Evolutionary conservation across 2,329 filamentous ascomycete genomes (phyloP).

Genomic region (Cryphonectria radicalis): DNA sequence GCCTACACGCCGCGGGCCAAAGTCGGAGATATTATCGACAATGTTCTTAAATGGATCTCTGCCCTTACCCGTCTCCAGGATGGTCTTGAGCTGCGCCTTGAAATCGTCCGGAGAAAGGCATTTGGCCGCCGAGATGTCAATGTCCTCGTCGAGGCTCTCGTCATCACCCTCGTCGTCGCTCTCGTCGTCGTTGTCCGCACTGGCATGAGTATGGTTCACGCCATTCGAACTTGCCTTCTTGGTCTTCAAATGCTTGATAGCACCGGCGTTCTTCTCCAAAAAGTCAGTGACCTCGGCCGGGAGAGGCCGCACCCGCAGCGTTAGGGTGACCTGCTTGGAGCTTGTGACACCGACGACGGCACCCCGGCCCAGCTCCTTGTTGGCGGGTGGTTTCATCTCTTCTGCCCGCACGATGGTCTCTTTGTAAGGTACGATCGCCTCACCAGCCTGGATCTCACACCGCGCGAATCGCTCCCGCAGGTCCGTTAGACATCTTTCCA

Average conservation of each 20-base stretch:
- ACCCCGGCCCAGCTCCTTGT: constrained; percentile 85
- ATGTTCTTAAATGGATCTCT: constrained; percentile 77
- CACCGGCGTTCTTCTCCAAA: constrained; percentile 75
- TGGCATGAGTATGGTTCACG: constrained; percentile 43
- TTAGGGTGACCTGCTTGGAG: constrained; percentile 83
- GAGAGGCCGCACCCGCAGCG: constrained; percentile 77
- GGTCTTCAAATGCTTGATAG: constrained; percentile 79
- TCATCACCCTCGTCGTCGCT: constrained; percentile 45
- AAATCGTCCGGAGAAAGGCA: constrained; percentile 76
- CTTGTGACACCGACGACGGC: constrained; percentile 75
- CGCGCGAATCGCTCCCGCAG: constrained; percentile 88
- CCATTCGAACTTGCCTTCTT: constrained; percentile 44
- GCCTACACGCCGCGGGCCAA: constrained; percentile 82
- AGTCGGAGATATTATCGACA: constrained; percentile 83
- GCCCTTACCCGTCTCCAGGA: constrained; percentile 73
- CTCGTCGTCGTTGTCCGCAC: constrained; percentile 48
- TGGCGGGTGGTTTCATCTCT: constrained; percentile 89
- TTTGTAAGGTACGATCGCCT: constrained; percentile 92
- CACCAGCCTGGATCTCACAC: constrained; percentile 92
- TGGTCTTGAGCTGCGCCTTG: constrained; percentile 69
- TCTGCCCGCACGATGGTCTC: constrained; percentile 87
- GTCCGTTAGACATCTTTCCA: constrained; percentile 93
- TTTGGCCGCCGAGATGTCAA: constrained; percentile 62
- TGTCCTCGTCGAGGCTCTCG: constrained; percentile 53
- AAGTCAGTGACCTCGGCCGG: constrained; percentile 82